Base-by-base conservation (phyloP, 345 rosid species). In the Acer saccharum region DNA sequence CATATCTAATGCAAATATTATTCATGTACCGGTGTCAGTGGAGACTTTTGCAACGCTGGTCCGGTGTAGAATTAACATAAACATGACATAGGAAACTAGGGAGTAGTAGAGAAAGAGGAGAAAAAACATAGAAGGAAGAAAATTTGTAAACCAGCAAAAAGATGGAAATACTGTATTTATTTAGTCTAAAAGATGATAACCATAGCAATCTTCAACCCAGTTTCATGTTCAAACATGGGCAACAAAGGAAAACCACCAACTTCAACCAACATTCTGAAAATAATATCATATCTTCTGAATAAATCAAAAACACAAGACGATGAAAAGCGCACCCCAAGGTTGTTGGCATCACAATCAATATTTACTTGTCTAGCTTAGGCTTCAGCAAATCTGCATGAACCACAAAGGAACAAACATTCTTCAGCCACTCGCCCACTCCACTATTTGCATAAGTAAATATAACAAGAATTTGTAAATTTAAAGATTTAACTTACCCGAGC, bases 401-500 rank as follows among this genome's bases (percentile, higher is more conserved):
- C 39, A 35, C 41, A 69, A 10, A 69, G 48, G 44, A 14, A 55
- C 27, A 1, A 14, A 55, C 64, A 1, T 14, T 55, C 16, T 60
- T 41, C 18, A 35, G 44, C 73, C 0, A 27, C 18, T 63, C 0
- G 35, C 6, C 39, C 39, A 2, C 32, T 25, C 10, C 6, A 55
- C 50, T 41, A 32, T 14, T 52, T 10, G 41, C 16, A 7, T 2
- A 32, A 41, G 6, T 25, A 20, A 16, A 14, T 17, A 76, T 12
- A 1, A 6, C 11, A 20, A 63, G 13, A 12, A 3, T 16, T 17
- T 4, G 35, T 4, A 1, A n/a, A n/a, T 4, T 3, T 5, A 29
- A 12, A 48, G 14, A 43, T 2, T 27, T 3, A 35, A 11, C 9
- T 81, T 90, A 95, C 99, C 99, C 99, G 9, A 96, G 94, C 89